These are phyloP conservation scores for Flammula alnicola DNA, from an alignment of 1,284 basidiomycete genomes.

Conservation along the genomic window DNA sequence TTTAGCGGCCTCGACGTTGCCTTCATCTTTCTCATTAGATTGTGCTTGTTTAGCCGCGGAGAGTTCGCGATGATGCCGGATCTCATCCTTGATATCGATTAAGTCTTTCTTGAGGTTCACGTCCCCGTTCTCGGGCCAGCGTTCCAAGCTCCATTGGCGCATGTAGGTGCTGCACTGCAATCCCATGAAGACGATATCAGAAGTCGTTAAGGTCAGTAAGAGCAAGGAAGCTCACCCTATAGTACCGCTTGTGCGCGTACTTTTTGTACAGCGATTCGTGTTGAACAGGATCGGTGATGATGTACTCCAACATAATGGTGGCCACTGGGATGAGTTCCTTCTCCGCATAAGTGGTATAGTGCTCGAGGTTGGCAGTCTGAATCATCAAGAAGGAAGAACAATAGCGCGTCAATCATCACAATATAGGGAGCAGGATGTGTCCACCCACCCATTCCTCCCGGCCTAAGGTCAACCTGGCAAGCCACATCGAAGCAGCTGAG, in stretches of 20 bases:
- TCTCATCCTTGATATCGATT: conserved; percentile 54
- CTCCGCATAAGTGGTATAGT: conserved; percentile 92
- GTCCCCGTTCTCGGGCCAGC: conserved; percentile 58
- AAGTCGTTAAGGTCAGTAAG: not conserved
- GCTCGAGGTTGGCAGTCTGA: conserved; percentile 89
- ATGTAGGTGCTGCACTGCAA: conserved; percentile 41
- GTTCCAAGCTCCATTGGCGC: conserved; percentile 62
- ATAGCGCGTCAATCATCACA: conserved; percentile 5
- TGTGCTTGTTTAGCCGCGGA: not conserved
- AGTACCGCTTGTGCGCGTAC: conserved; percentile 82
- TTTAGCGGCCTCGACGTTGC: not conserved
- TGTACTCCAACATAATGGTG: conserved; percentile 92
- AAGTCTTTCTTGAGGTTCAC: conserved; percentile 60
- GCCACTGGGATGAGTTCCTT: conserved; percentile 85
- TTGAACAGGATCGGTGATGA: conserved; percentile 68
- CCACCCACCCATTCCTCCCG: conserved; percentile 82
- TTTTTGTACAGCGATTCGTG: conserved; percentile 84
- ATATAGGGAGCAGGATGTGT: conserved; percentile 14
- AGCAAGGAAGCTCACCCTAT: conserved; percentile 33
- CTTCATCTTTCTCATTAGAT: not conserved
- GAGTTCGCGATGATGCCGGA: conserved; percentile 36
- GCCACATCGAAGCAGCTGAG: conserved; percentile 90
- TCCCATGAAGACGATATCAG: not conserved
- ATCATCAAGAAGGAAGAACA: conserved; percentile 2
- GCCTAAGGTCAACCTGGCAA: conserved; percentile 86